Evolutionary conservation across 177 flowering plant genomes (phyloP).

Genomic region (Vitis hybrid): DNA sequence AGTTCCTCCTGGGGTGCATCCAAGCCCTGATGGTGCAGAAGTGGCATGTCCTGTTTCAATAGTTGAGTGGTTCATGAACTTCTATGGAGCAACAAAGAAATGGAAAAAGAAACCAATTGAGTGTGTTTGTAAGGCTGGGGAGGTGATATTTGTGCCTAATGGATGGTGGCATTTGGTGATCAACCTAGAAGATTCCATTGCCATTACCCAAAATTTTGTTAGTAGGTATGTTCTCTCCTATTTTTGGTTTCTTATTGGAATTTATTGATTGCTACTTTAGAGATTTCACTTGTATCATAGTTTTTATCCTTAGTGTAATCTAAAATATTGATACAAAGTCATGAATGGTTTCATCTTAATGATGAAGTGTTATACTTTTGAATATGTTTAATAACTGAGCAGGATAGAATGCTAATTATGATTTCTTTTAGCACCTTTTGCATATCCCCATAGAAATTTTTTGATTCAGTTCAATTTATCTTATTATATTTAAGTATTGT

Average conservation of each 20-base stretch:
- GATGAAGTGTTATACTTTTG: background rate
- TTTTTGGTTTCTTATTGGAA: background rate
- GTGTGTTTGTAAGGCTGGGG: conserved; percentile 96
- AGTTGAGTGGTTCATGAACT: conserved; percentile 98
- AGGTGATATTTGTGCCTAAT: conserved; percentile 90
- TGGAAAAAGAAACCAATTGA: conserved; percentile 85
- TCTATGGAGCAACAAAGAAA: conserved; percentile 68
- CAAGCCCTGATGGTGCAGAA: conserved; percentile 96
- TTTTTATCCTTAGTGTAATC: no score
- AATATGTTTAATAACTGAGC: no score
- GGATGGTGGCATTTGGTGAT: conserved; percentile 99
- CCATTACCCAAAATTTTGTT: conserved; percentile 93
- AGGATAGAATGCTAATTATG: no score
- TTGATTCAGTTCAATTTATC: background rate
- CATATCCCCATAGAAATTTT: background rate
- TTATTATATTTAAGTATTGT: background rate
- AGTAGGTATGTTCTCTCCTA: conserved; percentile 60
- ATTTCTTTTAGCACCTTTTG: background rate
- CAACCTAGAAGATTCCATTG: conserved; percentile 93
- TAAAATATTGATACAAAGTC: background rate
- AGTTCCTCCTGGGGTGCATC: conserved; percentile 96
- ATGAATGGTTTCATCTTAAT: background rate
- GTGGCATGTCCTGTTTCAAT: conserved; percentile 98
- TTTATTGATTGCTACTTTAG: no score
- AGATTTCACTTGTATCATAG: no score